Evolutionary conservation across 2,329 filamentous ascomycete genomes (phyloP), one percentile per base, ranked within the genome.

Genomic region (Magnaporthiopsis poae): DNA sequence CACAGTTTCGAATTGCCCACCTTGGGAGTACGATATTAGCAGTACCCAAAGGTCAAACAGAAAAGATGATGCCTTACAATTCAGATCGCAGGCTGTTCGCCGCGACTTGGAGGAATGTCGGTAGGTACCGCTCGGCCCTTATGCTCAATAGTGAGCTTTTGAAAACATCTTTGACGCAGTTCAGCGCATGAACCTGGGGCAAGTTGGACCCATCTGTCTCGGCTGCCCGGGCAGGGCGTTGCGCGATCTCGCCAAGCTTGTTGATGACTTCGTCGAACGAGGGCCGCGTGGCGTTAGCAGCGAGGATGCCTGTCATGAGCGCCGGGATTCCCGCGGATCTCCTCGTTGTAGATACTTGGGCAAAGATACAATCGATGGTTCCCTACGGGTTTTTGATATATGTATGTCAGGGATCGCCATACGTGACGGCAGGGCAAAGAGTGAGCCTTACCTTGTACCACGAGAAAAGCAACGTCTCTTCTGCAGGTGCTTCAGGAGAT

Each of bases 1-100:
- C 92, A 71, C 92, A 97, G 75, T 99, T 99, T 0, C 93, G 88
- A 67, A 99, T 92, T 0, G 93, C 91, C 95, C 95, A 99, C 29
- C 88, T 90, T 68, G 13, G 21, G 25, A 33, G 18, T 12, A 1
- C 21, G 9, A 36, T 59, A 39, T 71, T 33, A 68, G 63, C 29
- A 27, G 59, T 8, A 21, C 5, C 27, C 11, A 12, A 56, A 39
- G 1, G 18, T 25, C 52, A 33, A 35, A 15, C 3, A 46, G 36
- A 29, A 68, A 8, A 11, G 35, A 36, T 2, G 3, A 61, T 25
- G 9, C 76, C 84, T 77, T 79, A 90, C 86, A 95, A 86, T 68
- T 90, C 84, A 0, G 91, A 95, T 61, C 87, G 89, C 21, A 99
- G 82, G 65, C 90, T 91, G 67, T 85, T 84, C 13, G 91, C 90